A percentile compares a stretch with the other conserved stretches of the same genome.
These are phyloP conservation scores for Coprinopsis marcescibilis DNA, from an alignment of 768 basidiomycete genomes.

Conservation along the genomic window DNA sequence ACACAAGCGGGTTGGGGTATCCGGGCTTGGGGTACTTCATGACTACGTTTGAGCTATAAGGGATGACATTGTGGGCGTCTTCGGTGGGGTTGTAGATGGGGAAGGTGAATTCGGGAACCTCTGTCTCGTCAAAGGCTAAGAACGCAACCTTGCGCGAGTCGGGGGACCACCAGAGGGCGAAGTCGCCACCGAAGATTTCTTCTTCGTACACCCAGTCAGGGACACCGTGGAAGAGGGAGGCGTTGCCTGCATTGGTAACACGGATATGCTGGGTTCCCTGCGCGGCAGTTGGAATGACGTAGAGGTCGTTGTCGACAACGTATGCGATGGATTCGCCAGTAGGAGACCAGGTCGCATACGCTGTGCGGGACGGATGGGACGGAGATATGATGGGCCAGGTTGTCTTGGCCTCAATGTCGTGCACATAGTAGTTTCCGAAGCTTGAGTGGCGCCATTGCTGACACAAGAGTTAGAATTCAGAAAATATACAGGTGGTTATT, in stretches of 20 bases:
- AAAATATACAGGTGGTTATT: not conserved
- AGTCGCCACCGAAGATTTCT: slow-evolving; percentile 72
- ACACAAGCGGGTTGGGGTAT: slow-evolving; percentile 82
- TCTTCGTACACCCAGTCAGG: slow-evolving; percentile 99
- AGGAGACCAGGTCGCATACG: slow-evolving; percentile 87
- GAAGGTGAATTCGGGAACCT: slow-evolving; percentile 80
- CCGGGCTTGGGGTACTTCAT: slow-evolving; percentile 88
- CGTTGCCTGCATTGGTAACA: slow-evolving; percentile 76
- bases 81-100: slow-evolving; percentile 88
- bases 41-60: slow-evolving; percentile 71
- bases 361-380: slow-evolving; percentile 60
- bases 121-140: slow-evolving; percentile 82
- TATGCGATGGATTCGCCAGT: slow-evolving; percentile 80
- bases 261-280: slow-evolving; percentile 50
- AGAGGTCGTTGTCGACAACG: slow-evolving; percentile 86
- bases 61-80: slow-evolving; percentile 62
- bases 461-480: not conserved
- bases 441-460: slow-evolving; percentile 95
- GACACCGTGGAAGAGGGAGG: slow-evolving; percentile 87
- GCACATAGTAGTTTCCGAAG: slow-evolving; percentile 91
- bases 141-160: slow-evolving; percentile 72
- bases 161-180: slow-evolving; percentile 90
- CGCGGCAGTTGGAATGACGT: slow-evolving; percentile 65
- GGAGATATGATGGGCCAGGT: slow-evolving; percentile 72
- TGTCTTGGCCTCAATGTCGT: slow-evolving; percentile 59